These are phyloP conservation scores for Rhodotorula kratochvilovae DNA, from an alignment of 768 basidiomycete genomes.

Conservation along the genomic window DNA sequence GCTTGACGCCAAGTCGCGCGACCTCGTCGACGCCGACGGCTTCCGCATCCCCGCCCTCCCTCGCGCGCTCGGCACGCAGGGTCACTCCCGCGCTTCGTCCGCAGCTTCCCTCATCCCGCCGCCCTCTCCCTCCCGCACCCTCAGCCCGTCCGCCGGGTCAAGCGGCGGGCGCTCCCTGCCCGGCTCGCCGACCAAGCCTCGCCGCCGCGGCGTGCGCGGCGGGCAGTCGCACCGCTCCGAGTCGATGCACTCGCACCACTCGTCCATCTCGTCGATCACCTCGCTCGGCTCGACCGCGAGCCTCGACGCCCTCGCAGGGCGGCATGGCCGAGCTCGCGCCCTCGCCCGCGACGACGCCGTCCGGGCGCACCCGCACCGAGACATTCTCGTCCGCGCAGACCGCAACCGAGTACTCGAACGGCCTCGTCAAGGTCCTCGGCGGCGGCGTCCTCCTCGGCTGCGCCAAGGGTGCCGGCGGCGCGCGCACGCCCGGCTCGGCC, in stretches of 20 bases:
- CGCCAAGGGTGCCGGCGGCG: constrained; percentile 6
- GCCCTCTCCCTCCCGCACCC: constrained; percentile 6
- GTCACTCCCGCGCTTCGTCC: constrained; percentile 27
- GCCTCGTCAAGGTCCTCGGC: constrained; percentile 44
- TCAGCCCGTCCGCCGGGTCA: background rate
- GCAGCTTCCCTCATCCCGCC: constrained; percentile 17
- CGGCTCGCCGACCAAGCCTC: constrained; percentile 35
- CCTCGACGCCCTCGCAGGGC: constrained; percentile 22
- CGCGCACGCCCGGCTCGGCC: constrained; percentile 4
- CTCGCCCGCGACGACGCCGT: constrained; percentile 9
- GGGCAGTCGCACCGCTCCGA: constrained; percentile 34
- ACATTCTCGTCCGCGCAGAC: constrained; percentile 17
- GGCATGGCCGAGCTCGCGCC: background rate
- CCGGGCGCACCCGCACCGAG: constrained; percentile 19
- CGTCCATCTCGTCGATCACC: constrained; percentile 31
- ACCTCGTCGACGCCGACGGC: constrained; percentile 20
- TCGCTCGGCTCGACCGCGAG: constrained; percentile 25
- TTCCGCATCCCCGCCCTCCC: constrained; percentile 28
- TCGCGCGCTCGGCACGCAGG: background rate
- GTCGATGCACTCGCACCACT: constrained; percentile 1
- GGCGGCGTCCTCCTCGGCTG: constrained; percentile 43
- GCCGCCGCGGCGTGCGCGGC: constrained; percentile 37
- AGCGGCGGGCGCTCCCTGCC: constrained; percentile 28
- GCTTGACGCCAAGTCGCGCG: constrained; percentile 16
- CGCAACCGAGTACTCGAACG: constrained; percentile 43